Conservation (phyloP, 106 monocot species). For the Apostasia shenzhenica region DNA sequence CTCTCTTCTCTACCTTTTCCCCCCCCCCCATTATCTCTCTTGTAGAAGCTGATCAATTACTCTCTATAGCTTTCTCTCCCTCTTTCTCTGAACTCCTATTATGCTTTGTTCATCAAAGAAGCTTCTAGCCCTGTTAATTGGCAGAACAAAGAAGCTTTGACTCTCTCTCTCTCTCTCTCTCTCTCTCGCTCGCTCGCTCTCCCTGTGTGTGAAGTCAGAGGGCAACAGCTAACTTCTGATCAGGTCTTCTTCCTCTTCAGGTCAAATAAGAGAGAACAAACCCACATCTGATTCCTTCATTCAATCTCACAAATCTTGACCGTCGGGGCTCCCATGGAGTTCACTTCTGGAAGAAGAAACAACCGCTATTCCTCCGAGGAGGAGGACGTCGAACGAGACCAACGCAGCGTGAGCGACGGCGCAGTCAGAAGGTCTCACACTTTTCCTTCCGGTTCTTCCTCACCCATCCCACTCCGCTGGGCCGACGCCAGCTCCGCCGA, state of each 20-base stretch:
- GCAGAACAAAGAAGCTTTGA: not conserved
- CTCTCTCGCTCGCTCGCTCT: not conserved
- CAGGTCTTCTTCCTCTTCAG: not conserved
- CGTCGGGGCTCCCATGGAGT: conserved; percentile 11
- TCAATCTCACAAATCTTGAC: not conserved
- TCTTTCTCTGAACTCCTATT: not conserved
- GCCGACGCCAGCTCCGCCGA: not conserved
- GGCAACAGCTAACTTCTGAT: not conserved
- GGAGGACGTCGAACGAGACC: not conserved
- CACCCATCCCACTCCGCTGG: not conserved
- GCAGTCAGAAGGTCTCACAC: too few species aligned
- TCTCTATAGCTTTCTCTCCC: conserved; percentile 11
- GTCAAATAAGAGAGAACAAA: conserved; percentile 15
- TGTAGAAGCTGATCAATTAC: too few species aligned
- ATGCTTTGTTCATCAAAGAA: not conserved
- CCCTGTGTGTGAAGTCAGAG: not conserved
- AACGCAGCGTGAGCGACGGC: too few species aligned
- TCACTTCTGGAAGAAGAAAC: conserved; percentile 10
- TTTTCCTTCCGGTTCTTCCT: not conserved
- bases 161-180: conserved; percentile 1
- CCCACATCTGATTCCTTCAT: not conserved
- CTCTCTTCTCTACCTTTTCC: conserved; percentile 10
- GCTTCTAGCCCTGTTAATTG: not conserved
- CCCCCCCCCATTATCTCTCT: too few species aligned
- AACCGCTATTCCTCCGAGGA: not conserved